Evolutionary conservation across 768 basidiomycete species (phyloP), one percentile per base, ranked within the genome.

Genomic region (Russula lepida): DNA sequence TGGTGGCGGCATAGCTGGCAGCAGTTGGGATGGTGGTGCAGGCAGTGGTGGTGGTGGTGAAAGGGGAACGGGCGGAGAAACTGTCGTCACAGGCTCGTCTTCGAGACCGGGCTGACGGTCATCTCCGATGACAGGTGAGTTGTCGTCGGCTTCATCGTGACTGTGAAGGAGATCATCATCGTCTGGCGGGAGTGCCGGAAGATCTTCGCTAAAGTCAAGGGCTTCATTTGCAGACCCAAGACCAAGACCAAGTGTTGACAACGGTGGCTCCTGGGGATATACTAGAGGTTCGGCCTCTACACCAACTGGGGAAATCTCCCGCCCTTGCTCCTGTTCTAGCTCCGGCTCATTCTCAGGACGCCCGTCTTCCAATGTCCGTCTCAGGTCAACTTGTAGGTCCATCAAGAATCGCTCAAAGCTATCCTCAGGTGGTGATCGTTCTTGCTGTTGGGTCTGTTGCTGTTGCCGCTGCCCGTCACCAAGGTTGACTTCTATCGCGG

Each of bases 391-490:
- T 71, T 92, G 91, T 56, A 92, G 68, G 71, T 92, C 88, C 48
- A 88, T 74, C 65, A 92, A 73, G 76, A 92, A 92, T 30, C 87
- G 79, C 68, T 92, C 89, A 67, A 92, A 92, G 67, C 84, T 85
- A 60, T 84, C 85, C 67, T 86, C 86, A 0, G 77, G 72, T 8
- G 81, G 78, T 13, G 71, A 54, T 4, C 67, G 58, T 15, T 62
- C 60, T 11, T 59, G 44, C n/a, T 65, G 60, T 30, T 60, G 54
- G 0, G 21, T 5, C 13, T 25, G 44, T 15, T 41, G 39, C 44
- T 46, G 23, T 19, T 33, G 53, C 39, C 55, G 59, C 25, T 54
- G 47, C 11, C 48, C 54, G 9, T 61, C 54, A 30, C 68, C 25
- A 25, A 60, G 30, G 28, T 28, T 32, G n/a, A 54, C 44, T 19